These are phyloP conservation scores for Deinandra increscens DNA, from an alignment of 129 eudicot genomes.

Conservation along the genomic window DNA sequence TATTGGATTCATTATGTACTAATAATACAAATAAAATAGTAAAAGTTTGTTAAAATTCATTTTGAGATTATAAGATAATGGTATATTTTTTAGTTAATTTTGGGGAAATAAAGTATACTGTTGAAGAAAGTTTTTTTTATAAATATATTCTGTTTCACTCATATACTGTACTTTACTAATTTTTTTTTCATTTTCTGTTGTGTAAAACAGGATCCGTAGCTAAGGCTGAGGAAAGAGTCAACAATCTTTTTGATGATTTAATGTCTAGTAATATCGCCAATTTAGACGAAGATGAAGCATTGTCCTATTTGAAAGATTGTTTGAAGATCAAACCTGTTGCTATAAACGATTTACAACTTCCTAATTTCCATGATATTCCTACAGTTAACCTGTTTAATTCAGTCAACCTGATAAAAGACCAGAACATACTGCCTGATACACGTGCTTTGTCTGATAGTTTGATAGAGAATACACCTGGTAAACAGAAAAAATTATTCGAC, in stretches of 20 bases:
- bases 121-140: background rate
- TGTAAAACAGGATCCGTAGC: constrained; percentile 39
- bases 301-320: constrained; percentile 49
- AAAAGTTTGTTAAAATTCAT: background rate
- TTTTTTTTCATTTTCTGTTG: constrained; percentile 14
- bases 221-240: constrained; percentile 34
- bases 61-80: background rate
- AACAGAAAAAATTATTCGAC: constrained; percentile 25
- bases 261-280: constrained; percentile 45
- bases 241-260: constrained; percentile 48
- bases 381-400: constrained; percentile 33
- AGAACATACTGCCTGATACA: constrained; percentile 23
- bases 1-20: background rate
- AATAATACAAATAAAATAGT: constrained; percentile 1
- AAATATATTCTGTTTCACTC: background rate
- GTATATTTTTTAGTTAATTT: background rate
- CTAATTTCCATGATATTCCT: constrained; percentile 38
- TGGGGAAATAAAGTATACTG: background rate
- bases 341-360: constrained; percentile 38
- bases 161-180: constrained; percentile 12
- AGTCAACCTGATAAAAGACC: constrained; percentile 30
- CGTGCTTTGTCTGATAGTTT: constrained; percentile 21
- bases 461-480: constrained; percentile 31
- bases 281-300: constrained; percentile 48
- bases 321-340: constrained; percentile 61